These are phyloP conservation scores for Phtheirospermum japonicum DNA, from an alignment of 257 asterid genomes.

Conservation along the genomic window DNA sequence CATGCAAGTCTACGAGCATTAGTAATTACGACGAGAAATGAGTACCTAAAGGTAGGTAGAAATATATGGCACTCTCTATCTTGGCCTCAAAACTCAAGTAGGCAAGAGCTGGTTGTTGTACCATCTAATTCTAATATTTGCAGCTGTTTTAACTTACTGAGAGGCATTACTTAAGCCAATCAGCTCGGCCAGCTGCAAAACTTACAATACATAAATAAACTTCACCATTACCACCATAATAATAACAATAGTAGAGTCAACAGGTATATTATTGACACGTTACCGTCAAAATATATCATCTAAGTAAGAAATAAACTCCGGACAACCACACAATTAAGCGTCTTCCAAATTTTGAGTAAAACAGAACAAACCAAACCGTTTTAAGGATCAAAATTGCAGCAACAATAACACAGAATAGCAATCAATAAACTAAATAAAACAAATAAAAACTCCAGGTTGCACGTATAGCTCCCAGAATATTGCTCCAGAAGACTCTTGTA, in stretches of 20 bases:
- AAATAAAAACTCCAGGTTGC: neutral
- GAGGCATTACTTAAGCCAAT: conserved; percentile 47
- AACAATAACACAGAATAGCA: neutral
- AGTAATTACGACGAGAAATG: no score
- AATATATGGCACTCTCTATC: conserved; percentile 48
- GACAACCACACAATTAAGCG: neutral
- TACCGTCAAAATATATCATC: neutral
- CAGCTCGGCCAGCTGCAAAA: conserved; percentile 80
- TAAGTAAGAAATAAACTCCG: conserved; percentile 6
- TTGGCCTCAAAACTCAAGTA: conserved; percentile 26
- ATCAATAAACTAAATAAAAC: neutral
- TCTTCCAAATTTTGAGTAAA: neutral
- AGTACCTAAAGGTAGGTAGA: no score
- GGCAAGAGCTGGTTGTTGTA: conserved; percentile 57
- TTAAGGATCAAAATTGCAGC: conserved; percentile 13
- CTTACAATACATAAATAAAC: neutral
- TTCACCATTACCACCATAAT: neutral
- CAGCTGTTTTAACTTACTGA: conserved; percentile 57
- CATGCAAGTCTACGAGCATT: no score
- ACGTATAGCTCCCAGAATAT: conserved; percentile 16
- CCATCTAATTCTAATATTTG: conserved; percentile 37
- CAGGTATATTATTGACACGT: neutral
- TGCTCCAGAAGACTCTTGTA: conserved; percentile 14
- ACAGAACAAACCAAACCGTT: conserved; percentile 4
- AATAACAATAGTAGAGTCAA: neutral